Evolutionary conservation across 2,329 filamentous ascomycete species (phyloP), one percentile per base, ranked within the genome.

Genomic region (Thielaviopsis euricoi): DNA sequence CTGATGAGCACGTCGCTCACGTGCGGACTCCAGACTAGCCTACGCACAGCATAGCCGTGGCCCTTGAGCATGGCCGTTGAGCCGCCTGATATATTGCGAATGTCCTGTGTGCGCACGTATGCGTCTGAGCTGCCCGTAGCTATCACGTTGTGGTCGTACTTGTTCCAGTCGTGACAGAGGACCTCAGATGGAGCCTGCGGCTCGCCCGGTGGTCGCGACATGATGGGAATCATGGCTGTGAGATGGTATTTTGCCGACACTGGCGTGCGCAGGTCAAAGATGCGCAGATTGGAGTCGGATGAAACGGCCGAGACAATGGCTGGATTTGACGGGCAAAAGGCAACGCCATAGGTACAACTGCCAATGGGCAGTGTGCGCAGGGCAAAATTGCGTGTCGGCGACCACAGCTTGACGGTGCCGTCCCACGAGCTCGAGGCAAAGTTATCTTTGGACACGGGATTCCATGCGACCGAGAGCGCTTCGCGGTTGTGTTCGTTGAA

Each of bases 161-260:
- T 98, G 74, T 98, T 98, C 93, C 93, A 98, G 70, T 98, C 93
- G 71, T 97, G 93, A 0, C 90, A 95, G 33, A 98, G 78, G 43
- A 88, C 82, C 74, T 98, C 93, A 10, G 82, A 78, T 0, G 89
- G 89, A n/a, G 81, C 68, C 71, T 37, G 71, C 67, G 26, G 71
- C 21, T 60, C 55, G 62, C 64, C 56, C 64, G 66, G 17, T 1
- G 55, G 55, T 22, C 49, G 49, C 5, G 55, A 52, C 33, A 53
- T 29, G 52, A 95, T 90, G 0, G 90, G 87, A 57, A 97, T 86
- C 63, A 86, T 82, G 56, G 87, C 72, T 7, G 85, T 85, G 61
- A 95, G 82, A 71, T 96, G 91, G 68, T 96, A 95, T 56, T 86
- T 86, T 6, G 91, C 87, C 33, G 82, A 88, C 15, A 86, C 80